These are phyloP conservation scores for Thermochaetoides dissita DNA, from an alignment of 2,329 filamentous ascomycete species.

Conservation along the genomic window DNA sequence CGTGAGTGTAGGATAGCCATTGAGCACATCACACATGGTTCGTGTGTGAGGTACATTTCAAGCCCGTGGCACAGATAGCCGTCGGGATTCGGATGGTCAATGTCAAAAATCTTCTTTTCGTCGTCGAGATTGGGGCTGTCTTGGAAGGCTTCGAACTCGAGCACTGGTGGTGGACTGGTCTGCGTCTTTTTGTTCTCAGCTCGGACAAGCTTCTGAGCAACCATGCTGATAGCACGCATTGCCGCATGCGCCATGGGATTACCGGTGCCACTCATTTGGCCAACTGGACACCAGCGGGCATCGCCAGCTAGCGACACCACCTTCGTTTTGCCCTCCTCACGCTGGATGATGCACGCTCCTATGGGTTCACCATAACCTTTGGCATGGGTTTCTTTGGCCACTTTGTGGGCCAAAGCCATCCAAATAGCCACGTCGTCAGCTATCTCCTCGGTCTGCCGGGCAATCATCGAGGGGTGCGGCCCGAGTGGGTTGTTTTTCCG, in stretches of 20 bases:
- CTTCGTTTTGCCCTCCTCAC: slow-evolving; percentile 33
- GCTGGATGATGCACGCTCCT: slow-evolving; percentile 64
- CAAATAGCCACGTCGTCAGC: slow-evolving; percentile 47
- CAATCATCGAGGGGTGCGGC: slow-evolving; percentile 63
- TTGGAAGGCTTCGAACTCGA: slow-evolving; percentile 50
- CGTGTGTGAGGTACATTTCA: slow-evolving; percentile 87
- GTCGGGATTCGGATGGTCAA: slow-evolving; percentile 53
- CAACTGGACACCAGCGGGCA: slow-evolving; percentile 52
- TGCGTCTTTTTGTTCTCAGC: slow-evolving; percentile 31
- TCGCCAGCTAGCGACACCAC: slow-evolving; percentile 65
- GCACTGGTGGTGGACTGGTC: slow-evolving; percentile 21
- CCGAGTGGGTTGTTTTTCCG: slow-evolving; percentile 78
- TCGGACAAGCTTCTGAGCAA: slow-evolving; percentile 52
- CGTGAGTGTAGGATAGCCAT: slow-evolving; percentile 94
- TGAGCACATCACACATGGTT: slow-evolving; percentile 91
- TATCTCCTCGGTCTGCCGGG: slow-evolving; percentile 56
- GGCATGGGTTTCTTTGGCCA: slow-evolving; percentile 44
- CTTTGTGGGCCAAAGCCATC: slow-evolving; percentile 52
- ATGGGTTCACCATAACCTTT: slow-evolving; percentile 52
- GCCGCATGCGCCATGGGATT: slow-evolving; percentile 70
- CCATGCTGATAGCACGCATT: slow-evolving; percentile 69
- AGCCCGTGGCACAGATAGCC: slow-evolving; percentile 91
- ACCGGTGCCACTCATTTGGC: slow-evolving; percentile 33
- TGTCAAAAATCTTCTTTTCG: slow-evolving; percentile 47
- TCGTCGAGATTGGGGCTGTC: slow-evolving; percentile 54